Percentiles rank a stretch among this genome's conserved stretches.
phyloP scores from a whole-genome alignment of 176 grass and related monocot species.

The Paspalum vaginatum region DNA sequence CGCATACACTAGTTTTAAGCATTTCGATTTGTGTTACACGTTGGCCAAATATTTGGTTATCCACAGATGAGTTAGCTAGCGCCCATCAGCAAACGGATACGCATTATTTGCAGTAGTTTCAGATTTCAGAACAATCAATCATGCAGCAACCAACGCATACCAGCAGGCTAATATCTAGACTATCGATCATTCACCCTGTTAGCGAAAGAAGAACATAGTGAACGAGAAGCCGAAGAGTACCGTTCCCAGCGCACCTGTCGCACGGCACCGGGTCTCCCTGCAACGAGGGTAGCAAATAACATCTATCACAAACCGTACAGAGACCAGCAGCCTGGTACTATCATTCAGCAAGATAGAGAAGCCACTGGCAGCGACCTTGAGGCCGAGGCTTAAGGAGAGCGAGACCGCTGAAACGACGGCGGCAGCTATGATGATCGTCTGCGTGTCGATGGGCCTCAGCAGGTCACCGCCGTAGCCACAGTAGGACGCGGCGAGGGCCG shows the following conservation, averaged over 20 bases:
- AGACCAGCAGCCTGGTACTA: slow-evolving; percentile 7
- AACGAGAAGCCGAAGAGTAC: slow-evolving; percentile 3
- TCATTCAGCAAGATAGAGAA: neutral
- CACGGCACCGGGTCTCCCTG: slow-evolving; percentile 82
- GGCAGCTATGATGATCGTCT: slow-evolving; percentile 69
- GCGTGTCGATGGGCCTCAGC: slow-evolving; percentile 68
- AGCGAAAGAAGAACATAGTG: neutral
- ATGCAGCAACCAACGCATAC: neutral
- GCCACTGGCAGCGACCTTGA: slow-evolving; percentile 53
- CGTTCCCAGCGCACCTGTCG: slow-evolving; percentile 80
- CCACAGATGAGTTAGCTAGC: neutral
- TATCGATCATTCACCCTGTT: neutral
- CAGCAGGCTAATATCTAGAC: neutral
- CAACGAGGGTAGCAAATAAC: slow-evolving; percentile 17
- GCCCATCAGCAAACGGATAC: neutral
- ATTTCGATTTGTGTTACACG: too few species aligned
- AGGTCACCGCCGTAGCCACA: slow-evolving; percentile 43
- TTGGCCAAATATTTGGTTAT: too few species aligned
- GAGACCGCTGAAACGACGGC: slow-evolving; percentile 65
- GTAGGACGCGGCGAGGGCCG: neutral
- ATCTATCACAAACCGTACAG: neutral
- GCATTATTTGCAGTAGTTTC: slow-evolving; percentile 1
- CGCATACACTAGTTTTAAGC: too few species aligned
- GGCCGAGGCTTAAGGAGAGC: slow-evolving; percentile 75
- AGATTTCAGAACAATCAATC: neutral